These are phyloP conservation scores for Fibroporia radiculosa DNA, from an alignment of 768 basidiomycete genomes.

Conservation along the genomic window DNA sequence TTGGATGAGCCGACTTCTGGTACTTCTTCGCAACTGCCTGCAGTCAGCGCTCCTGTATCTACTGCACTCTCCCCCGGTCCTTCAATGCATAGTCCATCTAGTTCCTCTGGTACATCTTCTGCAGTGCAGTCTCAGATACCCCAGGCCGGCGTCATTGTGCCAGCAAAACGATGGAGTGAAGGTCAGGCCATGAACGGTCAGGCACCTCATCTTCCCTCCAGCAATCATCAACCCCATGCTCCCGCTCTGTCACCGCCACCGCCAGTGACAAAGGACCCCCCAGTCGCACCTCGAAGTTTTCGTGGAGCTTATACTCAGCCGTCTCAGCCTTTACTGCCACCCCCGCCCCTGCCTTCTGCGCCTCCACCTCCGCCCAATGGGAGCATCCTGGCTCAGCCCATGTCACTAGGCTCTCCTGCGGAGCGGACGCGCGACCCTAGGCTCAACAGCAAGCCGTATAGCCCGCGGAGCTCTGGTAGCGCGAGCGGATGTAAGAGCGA, in stretches of 20 bases:
- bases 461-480: neutral
- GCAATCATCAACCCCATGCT: neutral
- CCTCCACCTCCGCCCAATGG: neutral
- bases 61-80: neutral
- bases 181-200: neutral
- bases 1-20: neutral
- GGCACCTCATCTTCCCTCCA: neutral
- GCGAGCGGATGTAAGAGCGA: too few species aligned
- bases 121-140: too few species aligned
- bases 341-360: neutral
- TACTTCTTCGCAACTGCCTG: neutral
- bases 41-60: neutral
- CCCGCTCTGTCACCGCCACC: neutral
- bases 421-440: neutral
- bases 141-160: neutral
- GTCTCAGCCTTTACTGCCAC: neutral
- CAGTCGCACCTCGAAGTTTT: neutral
- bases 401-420: neutral
- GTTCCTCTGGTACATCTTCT: neutral
- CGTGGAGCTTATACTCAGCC: neutral
- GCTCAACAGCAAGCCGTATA: neutral
- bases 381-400: neutral
- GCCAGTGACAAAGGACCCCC: neutral
- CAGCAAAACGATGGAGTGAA: neutral
- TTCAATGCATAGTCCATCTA: neutral